Conservation (phyloP, 2,329 filamentous ascomycete species). For the Neospermospora avenae region DNA sequence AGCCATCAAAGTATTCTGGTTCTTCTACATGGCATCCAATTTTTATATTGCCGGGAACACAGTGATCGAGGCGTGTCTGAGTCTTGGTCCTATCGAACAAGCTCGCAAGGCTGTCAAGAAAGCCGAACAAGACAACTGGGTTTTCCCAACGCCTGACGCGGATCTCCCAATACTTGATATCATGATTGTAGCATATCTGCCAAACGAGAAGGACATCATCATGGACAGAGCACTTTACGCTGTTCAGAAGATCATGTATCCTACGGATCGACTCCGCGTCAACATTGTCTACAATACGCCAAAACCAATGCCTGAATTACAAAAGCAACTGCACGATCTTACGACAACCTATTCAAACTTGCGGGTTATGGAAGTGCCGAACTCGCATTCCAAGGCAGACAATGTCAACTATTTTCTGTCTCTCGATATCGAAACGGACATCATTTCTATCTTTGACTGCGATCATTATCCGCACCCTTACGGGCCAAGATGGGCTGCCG, state of each 20-base stretch:
- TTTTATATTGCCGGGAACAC: constrained; percentile 43
- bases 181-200: constrained; percentile 48
- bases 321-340: not conserved
- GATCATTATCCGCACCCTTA: constrained; percentile 50
- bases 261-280: not conserved
- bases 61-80: constrained; percentile 12
- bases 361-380: not conserved
- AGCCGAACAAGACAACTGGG: constrained; percentile 39
- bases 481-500: constrained; percentile 46
- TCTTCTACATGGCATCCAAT: constrained; percentile 43
- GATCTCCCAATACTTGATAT: constrained; percentile 44
- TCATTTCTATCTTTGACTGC: constrained; percentile 48
- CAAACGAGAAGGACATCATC: constrained; percentile 49
- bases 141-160: constrained; percentile 40
- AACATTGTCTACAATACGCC: not conserved
- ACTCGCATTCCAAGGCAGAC: not conserved
- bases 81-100: not conserved
- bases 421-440: constrained; percentile 36
- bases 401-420: not conserved
- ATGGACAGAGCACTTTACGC: constrained; percentile 45
- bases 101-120: constrained; percentile 32
- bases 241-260: constrained; percentile 40
- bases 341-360: not conserved
- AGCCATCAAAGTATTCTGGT: constrained; percentile 42
- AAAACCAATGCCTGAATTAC: not conserved